Evolutionary conservation across 331 rosid species (phyloP).

Genomic region (Stylosanthes scabra): DNA sequence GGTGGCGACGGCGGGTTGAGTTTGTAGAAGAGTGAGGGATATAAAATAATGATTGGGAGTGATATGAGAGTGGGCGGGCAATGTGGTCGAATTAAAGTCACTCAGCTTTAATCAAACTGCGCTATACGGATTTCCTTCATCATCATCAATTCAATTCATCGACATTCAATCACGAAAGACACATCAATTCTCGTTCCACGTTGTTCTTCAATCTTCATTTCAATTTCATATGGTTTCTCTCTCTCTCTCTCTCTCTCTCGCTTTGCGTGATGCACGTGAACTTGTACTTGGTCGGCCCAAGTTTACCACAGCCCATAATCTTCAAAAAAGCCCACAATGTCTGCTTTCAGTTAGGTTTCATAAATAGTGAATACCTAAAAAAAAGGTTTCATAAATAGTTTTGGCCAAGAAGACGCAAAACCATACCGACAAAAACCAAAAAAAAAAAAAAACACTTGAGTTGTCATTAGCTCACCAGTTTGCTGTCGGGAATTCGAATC

Average conservation of each 20-base stretch:
- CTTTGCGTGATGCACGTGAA: constrained; percentile 38
- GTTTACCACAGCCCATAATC: not conserved
- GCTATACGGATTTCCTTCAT: constrained; percentile 14
- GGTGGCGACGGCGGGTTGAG: not conserved
- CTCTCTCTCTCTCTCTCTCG: constrained; percentile 30
- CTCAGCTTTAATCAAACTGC: constrained; percentile 7
- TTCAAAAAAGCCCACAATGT: not conserved
- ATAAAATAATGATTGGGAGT: not conserved
- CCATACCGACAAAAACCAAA: too few species aligned
- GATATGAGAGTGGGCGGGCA: not conserved
- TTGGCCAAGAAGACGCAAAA: too few species aligned
- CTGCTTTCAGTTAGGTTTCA: too few species aligned
- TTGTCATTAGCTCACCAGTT: too few species aligned
- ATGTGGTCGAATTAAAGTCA: not conserved
- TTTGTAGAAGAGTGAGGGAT: not conserved
- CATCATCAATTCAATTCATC: not conserved
- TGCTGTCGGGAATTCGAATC: too few species aligned
- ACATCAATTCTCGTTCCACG: not conserved
- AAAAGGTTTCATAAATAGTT: too few species aligned
- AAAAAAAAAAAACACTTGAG: too few species aligned
- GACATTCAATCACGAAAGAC: too few species aligned
- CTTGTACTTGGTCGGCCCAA: constrained; percentile 12
- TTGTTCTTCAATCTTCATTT: not conserved
- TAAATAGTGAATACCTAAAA: too few species aligned
- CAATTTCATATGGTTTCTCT: too few species aligned